Conservation (phyloP, 225 moss, liverwort and hornwort species). For the Ulota crispa region DNA sequence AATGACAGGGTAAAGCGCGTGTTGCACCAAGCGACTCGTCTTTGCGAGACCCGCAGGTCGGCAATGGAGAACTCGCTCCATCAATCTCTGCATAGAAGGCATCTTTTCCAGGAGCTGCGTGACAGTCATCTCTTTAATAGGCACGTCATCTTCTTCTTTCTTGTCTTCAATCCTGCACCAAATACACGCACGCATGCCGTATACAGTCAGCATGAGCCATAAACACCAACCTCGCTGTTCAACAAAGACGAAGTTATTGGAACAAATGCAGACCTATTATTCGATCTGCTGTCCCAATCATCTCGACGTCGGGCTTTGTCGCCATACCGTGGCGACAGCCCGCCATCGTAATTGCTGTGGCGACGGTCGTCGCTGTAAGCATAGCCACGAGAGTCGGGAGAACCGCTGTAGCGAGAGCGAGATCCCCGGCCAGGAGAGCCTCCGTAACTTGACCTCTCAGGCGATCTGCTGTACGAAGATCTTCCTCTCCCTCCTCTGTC, state of each 20-base stretch:
- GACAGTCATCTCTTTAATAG: conserved; percentile 74
- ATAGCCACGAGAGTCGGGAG: conserved; percentile 46
- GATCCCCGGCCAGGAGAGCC: conserved; percentile 50
- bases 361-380: conserved; percentile 65
- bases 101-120: conserved; percentile 77
- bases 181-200: not conserved
- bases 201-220: not conserved
- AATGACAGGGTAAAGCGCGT: conserved; percentile 71
- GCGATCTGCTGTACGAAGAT: conserved; percentile 44
- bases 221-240: not conserved
- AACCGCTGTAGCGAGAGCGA: conserved; percentile 58
- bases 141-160: conserved; percentile 37
- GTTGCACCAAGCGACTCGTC: conserved; percentile 71
- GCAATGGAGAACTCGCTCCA: conserved; percentile 84
- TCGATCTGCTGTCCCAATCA: conserved; percentile 30
- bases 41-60: conserved; percentile 85
- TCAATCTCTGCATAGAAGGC: conserved; percentile 83
- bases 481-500: conserved; percentile 18
- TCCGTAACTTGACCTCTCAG: conserved; percentile 42
- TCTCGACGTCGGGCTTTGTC: conserved; percentile 39
- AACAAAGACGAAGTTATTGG: not conserved
- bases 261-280: conserved; percentile 29
- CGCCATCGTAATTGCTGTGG: conserved; percentile 60
- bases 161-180: conserved; percentile 28
- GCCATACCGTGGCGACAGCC: conserved; percentile 52